Evolutionary conservation across 2,329 filamentous ascomycete genomes (phyloP).

Genomic region (Hypoxylon sp.): DNA sequence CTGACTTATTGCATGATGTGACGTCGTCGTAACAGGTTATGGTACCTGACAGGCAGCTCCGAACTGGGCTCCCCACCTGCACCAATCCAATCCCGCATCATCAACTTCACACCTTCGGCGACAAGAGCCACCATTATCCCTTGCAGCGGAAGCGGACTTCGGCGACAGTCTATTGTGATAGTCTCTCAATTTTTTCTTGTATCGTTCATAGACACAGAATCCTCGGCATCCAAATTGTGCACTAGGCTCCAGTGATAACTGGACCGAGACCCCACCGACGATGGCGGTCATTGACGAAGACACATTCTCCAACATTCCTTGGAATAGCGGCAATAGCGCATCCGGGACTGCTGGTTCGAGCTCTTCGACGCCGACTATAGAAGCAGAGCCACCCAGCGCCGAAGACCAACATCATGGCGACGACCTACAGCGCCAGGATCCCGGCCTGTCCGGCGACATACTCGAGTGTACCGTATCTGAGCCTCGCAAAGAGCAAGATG

Average conservation of each 20-base stretch:
- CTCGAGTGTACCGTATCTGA: slow-evolving; percentile 87
- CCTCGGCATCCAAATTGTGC: slow-evolving; percentile 8
- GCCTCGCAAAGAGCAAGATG: slow-evolving; percentile 95
- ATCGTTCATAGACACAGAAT: slow-evolving; percentile 12
- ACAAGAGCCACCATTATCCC: slow-evolving; percentile 11
- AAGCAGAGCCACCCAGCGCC: slow-evolving; percentile 50
- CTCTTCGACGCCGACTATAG: slow-evolving; percentile 47
- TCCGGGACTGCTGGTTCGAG: slow-evolving; percentile 51
- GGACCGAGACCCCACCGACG: slow-evolving; percentile 37
- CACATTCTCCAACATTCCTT: slow-evolving; percentile 86
- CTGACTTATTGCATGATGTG: slow-evolving; percentile 35
- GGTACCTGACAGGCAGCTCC: slow-evolving; percentile 29
- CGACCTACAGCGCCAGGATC: slow-evolving; percentile 63
- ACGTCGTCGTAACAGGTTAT: slow-evolving; percentile 28
- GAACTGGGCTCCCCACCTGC: slow-evolving; percentile 22
- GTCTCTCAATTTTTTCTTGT: neutral
- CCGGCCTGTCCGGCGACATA: slow-evolving; percentile 77
- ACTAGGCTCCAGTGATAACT: slow-evolving; percentile 24
- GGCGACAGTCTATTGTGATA: neutral
- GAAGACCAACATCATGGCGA: slow-evolving; percentile 61
- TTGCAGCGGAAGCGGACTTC: slow-evolving; percentile 16
- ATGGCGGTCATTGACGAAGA: slow-evolving; percentile 70
- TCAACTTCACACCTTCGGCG: slow-evolving; percentile 26
- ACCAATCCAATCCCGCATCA: slow-evolving; percentile 39
- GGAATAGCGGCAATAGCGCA: slow-evolving; percentile 75